Evolutionary conservation across 1,284 basidiomycete genomes (phyloP).

Genomic region (Jaminaea rosea): DNA sequence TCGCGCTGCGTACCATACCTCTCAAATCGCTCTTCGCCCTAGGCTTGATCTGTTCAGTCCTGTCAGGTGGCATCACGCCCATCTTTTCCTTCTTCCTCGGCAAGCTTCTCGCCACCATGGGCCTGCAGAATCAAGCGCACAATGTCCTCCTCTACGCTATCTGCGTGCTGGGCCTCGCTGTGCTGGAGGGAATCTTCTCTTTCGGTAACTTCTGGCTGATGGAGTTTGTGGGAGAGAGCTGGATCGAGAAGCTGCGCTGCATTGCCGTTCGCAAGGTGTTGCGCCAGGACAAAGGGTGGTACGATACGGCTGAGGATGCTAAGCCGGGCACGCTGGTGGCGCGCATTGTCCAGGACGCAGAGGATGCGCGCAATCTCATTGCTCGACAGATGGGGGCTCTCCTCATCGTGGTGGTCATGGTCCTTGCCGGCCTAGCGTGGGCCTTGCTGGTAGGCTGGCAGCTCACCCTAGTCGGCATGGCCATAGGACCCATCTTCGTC

Average conservation of each 20-base stretch:
- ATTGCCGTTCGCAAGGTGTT: constrained; percentile 60
- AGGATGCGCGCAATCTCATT: constrained; percentile 74
- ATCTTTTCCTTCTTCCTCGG: constrained; percentile 84
- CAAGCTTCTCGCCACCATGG: constrained; percentile 58
- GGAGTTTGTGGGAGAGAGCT: constrained; percentile 64
- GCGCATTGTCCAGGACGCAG: constrained; percentile 75
- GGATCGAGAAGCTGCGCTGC: constrained; percentile 65
- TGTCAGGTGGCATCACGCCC: constrained; percentile 74
- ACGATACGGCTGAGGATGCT: constrained; percentile 63
- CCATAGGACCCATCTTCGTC: constrained; percentile 74
- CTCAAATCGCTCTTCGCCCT: constrained; percentile 61
- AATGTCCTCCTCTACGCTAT: constrained; percentile 20
- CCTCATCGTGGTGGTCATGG: constrained; percentile 66
- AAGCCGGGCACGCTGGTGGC: constrained; percentile 62
- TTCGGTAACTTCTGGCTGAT: constrained; percentile 52
- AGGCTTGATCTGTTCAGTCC: constrained; percentile 55
- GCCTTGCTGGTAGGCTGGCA: constrained; percentile 82
- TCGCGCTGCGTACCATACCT: constrained; percentile 66
- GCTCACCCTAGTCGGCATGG: constrained; percentile 80
- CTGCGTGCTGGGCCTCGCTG: constrained; percentile 60
- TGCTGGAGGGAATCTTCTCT: constrained; percentile 67
- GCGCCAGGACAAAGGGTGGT: constrained; percentile 80
- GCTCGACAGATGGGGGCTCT: constrained; percentile 64
- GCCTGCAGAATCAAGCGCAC: constrained; percentile 59
- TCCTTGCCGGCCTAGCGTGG: constrained; percentile 74